Base-by-base conservation (phyloP, 768 basidiomycete genomes). In the Cystobasidium ongulense region DNA sequence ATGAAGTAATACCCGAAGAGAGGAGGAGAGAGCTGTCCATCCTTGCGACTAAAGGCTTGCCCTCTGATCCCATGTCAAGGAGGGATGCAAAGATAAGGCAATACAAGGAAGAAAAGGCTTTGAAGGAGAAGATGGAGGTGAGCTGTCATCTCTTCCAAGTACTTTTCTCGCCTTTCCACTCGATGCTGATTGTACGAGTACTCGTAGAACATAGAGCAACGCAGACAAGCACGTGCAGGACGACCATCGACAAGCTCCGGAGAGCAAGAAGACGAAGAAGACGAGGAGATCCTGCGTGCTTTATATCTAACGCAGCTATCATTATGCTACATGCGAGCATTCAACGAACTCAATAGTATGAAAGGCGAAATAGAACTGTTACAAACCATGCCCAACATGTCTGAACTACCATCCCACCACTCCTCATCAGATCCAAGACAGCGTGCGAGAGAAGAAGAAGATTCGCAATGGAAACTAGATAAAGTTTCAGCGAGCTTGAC, bases 31-130 rank as follows among this genome's bases (percentile, higher is more conserved):
- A 62, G 8, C 62, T 76, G 13, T 61, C 61, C 21, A 73, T 64
- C 38, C 8, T 76, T 52, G 7, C 43, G 35, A 27, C 53, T 50
- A 84, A 11, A 83, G 84, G 10, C 77, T 82, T n/a, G 81, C 88
- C 62, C 15, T 81, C 78, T 11, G 89, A 97, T 80, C 85, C 88
- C 23, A 85, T 86, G 0, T 86, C 85, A 78, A 85, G 89, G 71
- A 83, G 96, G 76, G 92, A 95, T 76, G 80, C 88, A 38, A 99
- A 96, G 83, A 96, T 99, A 76, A 88, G 86, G 75, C 93, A 94
- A 79, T 97, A 87, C 81, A 88, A 88, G 81, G 86, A 86, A 72
- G 92, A 95, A 81, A 94, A 90, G 81, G 89, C 90, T 39, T 81
- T 97, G 33, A 86, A 87, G 67, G 81, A 82, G 23, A 85, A 85